Evolutionary conservation across 2,329 filamentous ascomycete species (phyloP), one percentile per base, ranked within the genome.

Genomic region (Colletotrichum sp.): DNA sequence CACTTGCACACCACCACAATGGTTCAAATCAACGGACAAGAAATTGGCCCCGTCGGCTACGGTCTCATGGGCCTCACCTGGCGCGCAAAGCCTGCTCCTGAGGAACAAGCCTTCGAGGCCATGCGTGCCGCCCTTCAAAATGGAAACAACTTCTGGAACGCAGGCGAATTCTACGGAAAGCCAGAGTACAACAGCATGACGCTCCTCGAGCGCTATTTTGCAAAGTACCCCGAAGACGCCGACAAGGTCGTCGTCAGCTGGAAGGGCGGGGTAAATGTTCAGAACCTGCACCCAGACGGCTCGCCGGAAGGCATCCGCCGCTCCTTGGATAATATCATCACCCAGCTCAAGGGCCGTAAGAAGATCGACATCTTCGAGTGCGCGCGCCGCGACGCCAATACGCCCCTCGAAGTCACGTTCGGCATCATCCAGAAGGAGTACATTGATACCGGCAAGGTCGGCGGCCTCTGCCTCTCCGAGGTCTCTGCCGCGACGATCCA

Each of bases 91-190:
- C 83, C 84, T 2, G 82, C 83, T 12, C 81, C 88, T 4, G 80
- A 88, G 16, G 87, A 90, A 39, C 84, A 90, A 76, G 85, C 88
- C 48, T 87, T 92, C 77, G 88, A 87, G 59, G 88, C 90, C 13
- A 86, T 94, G 83, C 89, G 89, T 78, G 86, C 89, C 21, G 85
- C 91, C 7, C 81, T 92, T 15, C 78, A 83, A 28, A 81, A 81
- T 13, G 86, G 88, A 71, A 84, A 83, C 79, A 88, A 84, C 76
- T 85, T 89, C 71, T 94, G 92, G 91, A 93, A 93, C 79, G 92
- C 87, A 48, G 92, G 88, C 77, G 91, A 93, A 80, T 89, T 94
- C 80, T 94, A 94, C 83, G 93, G 93, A 52, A 85, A 86, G 0
- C 88, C 89, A 2, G 86, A 90, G 24, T 87, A 87, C 79, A 93